Evolutionary conservation across 192 early-diverging fungal genomes (phyloP).

Genomic region (Coemansia sp.): DNA sequence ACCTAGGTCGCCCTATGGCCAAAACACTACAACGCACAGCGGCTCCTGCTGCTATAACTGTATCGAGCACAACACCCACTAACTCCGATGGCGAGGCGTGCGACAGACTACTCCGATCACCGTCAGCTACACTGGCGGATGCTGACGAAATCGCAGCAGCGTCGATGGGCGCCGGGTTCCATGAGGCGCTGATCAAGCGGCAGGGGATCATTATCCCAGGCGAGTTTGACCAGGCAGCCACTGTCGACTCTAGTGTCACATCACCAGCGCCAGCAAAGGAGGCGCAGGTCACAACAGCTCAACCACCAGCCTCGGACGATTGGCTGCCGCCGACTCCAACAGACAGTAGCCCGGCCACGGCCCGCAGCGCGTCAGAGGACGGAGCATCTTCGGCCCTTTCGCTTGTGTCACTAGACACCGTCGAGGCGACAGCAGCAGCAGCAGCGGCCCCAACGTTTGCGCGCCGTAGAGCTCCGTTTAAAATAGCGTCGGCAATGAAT

Average conservation of each 20-base stretch:
- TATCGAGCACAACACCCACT: neutral
- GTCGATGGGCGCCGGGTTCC: neutral
- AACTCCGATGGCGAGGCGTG: neutral
- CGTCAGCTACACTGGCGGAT: constrained; percentile 17
- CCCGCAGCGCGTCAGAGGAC: constrained; percentile 21
- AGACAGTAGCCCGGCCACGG: constrained; percentile 29
- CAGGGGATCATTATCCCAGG: constrained; percentile 26
- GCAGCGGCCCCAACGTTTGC: neutral
- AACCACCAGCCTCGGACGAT: neutral
- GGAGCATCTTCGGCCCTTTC: neutral
- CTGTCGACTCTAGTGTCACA: neutral
- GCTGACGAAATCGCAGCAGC: constrained; percentile 14
- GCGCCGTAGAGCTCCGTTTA: constrained; percentile 16
- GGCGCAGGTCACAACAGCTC: constrained; percentile 12
- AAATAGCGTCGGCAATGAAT: constrained; percentile 11
- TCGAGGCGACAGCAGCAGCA: neutral
- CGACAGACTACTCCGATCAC: constrained; percentile 7
- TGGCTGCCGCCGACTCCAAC: constrained; percentile 26
- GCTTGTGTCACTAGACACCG: neutral
- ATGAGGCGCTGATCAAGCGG: constrained; percentile 17
- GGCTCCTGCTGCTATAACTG: neutral
- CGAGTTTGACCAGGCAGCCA: constrained; percentile 4
- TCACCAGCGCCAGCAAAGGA: constrained; percentile 14
- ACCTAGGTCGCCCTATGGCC: constrained; percentile 12
- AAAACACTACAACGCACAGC: constrained; percentile 22